Conservation (phyloP, 352 stramenopile genomes). For the Pseudoperonospora humuli region DNA sequence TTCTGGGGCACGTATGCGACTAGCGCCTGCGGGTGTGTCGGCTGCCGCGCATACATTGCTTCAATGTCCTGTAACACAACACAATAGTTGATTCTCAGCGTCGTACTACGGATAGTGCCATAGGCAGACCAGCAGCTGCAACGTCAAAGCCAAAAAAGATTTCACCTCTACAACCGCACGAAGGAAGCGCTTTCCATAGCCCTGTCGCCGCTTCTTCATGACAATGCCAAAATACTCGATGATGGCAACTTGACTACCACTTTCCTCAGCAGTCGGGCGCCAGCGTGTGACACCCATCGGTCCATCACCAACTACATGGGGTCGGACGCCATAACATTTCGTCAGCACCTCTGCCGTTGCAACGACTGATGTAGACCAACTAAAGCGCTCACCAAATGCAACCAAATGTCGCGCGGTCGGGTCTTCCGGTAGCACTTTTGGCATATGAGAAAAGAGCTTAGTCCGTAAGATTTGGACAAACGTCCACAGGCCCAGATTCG, state of each 20-base stretch:
- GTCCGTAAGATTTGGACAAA: slow-evolving; percentile 46
- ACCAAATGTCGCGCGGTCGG: slow-evolving; percentile 42
- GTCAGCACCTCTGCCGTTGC: slow-evolving; percentile 7
- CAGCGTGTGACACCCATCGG: slow-evolving; percentile 55
- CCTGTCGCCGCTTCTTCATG: slow-evolving; percentile 38
- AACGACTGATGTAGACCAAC: too few relatives aligned
- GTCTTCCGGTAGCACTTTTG: slow-evolving; percentile 29
- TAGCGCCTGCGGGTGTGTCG: slow-evolving; percentile 23
- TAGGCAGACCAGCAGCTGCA: neutral
- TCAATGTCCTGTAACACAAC: slow-evolving; percentile 40
- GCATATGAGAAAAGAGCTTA: slow-evolving; percentile 32
- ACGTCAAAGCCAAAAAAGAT: neutral
- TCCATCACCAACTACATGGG: slow-evolving; percentile 49
- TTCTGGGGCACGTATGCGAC: slow-evolving; percentile 37
- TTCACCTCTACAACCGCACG: slow-evolving; percentile 41
- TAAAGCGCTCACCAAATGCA: slow-evolving; percentile 61
- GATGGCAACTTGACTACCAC: slow-evolving; percentile 29
- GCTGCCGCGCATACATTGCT: slow-evolving; percentile 26
- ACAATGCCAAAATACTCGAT: slow-evolving; percentile 61
- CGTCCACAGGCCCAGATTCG: slow-evolving; percentile 34
- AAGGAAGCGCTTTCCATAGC: slow-evolving; percentile 47
- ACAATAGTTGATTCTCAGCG: slow-evolving; percentile 5
- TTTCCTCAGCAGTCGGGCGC: slow-evolving; percentile 32
- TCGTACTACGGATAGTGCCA: neutral
- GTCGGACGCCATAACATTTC: slow-evolving; percentile 5